These are phyloP conservation scores for Dillenia suffruticosa DNA, from an alignment of 164 flowering plant species.

Conservation along the genomic window DNA sequence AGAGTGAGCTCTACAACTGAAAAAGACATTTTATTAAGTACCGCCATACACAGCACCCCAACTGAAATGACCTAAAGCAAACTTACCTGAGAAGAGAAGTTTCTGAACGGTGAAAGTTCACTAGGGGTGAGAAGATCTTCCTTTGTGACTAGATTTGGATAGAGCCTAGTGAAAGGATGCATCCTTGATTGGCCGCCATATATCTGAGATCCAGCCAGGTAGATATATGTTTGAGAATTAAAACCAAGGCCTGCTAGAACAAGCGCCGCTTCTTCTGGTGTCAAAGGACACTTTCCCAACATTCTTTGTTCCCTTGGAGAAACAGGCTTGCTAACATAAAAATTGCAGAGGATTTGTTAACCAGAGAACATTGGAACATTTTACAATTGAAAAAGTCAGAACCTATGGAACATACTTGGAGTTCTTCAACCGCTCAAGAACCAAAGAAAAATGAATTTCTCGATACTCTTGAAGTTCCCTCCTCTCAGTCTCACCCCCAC, in stretches of 20 bases:
- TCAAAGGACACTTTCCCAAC: constrained; percentile 83
- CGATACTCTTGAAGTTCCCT: constrained; percentile 82
- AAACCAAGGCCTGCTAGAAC: constrained; percentile 82
- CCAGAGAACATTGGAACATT: too few relatives aligned
- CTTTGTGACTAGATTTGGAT: constrained; percentile 84
- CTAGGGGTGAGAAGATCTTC: constrained; percentile 78
- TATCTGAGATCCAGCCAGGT: constrained; percentile 81
- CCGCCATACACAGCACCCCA: neutral
- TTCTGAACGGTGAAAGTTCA: constrained; percentile 83
- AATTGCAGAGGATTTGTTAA: neutral
- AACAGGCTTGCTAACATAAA: constrained; percentile 43
- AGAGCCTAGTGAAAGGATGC: constrained; percentile 61
- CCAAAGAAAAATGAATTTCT: constrained; percentile 76
- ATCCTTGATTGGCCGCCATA: constrained; percentile 81
- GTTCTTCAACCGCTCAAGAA: constrained; percentile 60
- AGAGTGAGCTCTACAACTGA: too few relatives aligned
- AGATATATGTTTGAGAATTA: constrained; percentile 58
- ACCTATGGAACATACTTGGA: constrained; percentile 37
- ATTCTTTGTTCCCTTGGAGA: constrained; percentile 60
- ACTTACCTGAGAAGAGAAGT: constrained; percentile 91
- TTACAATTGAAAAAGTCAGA: neutral
- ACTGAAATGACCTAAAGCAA: neutral
- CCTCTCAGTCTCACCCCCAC: constrained; percentile 79
- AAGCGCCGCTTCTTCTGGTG: constrained; percentile 97
- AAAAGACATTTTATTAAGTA: too few relatives aligned